Evolutionary conservation across 2,329 filamentous ascomycete species (phyloP), one percentile per base, ranked within the genome.

Genomic region (Fusarium lyarnte): DNA sequence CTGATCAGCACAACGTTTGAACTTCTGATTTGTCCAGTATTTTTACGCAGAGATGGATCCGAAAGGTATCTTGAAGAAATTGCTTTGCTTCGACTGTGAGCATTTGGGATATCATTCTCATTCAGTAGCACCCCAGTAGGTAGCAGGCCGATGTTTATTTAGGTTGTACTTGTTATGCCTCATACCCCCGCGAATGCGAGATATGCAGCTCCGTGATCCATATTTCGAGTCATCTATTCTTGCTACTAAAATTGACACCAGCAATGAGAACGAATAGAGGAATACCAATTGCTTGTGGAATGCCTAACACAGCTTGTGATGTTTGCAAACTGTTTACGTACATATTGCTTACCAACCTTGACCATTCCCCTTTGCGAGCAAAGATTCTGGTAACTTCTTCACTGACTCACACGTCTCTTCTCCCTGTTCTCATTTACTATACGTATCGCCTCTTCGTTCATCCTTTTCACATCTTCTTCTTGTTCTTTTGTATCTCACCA

Each of bases 351-450:
- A 12, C 10, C 13, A n/a, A 5, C 13, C 19, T 17, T 36, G 27
- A 2, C 31, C 19, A 36, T 14, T 23, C 8, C n/a, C 2, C 6
- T 35, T 33, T 2, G n/a, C 8, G 8, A 25, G 31, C 31, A 25
- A 3, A 35, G 5, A 25, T 25, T 35, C 31, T 21, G 8, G 31
- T 19, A 21, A 9, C 21, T 39, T 29, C 19, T 53, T 41, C 49
- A 13, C 25, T 25, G 3, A 6, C 31, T 39, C 3, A 3, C 13
- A 16, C 13, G 8, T 12, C 8, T 29, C 2, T 5, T 10, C 2
- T 8, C 33, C 9, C 21, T 13, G 14, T 14, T 25, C 4, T 21
- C 23, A 3, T 11, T 25, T 16, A 51, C 16, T 35, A 21, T 25
- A 51, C 21, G 21, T 25, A 35, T 21, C 6, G 19, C 17, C 11